Evolutionary conservation across 148 eudicot genomes (phyloP), one percentile per base, ranked within the genome.

Genomic region (Drosera capensis): DNA sequence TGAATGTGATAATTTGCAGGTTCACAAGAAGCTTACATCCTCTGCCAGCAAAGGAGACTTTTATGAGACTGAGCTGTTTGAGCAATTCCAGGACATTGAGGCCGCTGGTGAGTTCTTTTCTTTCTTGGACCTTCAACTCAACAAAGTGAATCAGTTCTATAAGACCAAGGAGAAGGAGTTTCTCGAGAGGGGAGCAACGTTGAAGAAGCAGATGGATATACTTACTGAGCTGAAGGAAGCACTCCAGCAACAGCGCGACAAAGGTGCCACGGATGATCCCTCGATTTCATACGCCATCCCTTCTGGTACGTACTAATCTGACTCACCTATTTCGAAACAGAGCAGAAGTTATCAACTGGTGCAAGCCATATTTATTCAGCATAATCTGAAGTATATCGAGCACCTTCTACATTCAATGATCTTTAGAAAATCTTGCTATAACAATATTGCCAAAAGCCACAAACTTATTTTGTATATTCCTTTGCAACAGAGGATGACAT

Each of bases 121-220:
- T 0, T 64, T 70, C 41, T 63, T 85, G 57, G 99, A 92, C 56
- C 74, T 40, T 9, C 95, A 92, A 38, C 94, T 92, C 46, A 81
- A 92, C 66, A 92, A 92, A 52, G 99, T 85, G 77, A 92, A 92
- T 41, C 78, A 75, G 23, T 92, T 92, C 48, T 85, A 67, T 31
- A 62, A 42, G 52, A 57, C 45, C 23, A 92, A 85, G 64, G 99
- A 92, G 66, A 70, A 55, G 7, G 99, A 81, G 69, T 81, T 85
- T 46, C 52, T 81, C 5, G 95, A 85, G 52, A 76, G 93, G 40
- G 94, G 95, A 14, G 82, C 78, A 14, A 65, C 68, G 14, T 64
- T 79, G 58, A 68, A 58, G 70, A 67, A 77, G 37, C 99, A 92
- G 58, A 70, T 81, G 54, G 82, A 79, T 56, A 78, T 85, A 44